phyloP scores from a whole-genome alignment of 2,329 filamentous ascomycete genomes.

The Penicillium occitanis region DNA sequence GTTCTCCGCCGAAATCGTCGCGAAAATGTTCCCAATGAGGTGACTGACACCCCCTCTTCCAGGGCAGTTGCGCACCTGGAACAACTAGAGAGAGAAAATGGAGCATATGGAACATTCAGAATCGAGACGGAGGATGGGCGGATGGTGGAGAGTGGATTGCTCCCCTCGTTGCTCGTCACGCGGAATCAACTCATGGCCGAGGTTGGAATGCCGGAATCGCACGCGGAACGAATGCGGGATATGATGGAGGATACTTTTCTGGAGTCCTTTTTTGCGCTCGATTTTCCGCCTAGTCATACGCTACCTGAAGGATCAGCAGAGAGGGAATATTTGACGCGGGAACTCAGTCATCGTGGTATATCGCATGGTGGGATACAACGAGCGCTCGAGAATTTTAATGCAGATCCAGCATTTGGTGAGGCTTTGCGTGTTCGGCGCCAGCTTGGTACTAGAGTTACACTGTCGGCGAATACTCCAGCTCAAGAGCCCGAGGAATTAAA shows the following conservation, averaged over 20 bases:
- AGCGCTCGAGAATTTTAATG: constrained; percentile 41
- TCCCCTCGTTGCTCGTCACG: constrained; percentile 45
- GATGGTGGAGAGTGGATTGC: constrained; percentile 42
- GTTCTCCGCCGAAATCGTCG: constrained; percentile 38
- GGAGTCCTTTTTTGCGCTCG: constrained; percentile 44
- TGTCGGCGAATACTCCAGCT: constrained; percentile 28
- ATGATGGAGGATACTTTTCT: constrained; percentile 48
- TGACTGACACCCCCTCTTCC: constrained; percentile 35
- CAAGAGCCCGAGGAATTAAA: constrained; percentile 25
- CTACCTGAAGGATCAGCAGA: constrained; percentile 36
- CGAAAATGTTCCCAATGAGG: constrained; percentile 29
- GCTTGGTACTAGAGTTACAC: constrained; percentile 40
- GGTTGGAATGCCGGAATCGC: constrained; percentile 38
- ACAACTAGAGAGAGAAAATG: constrained; percentile 41
- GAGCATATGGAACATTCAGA: constrained; percentile 44
- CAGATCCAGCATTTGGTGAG: constrained; percentile 41
- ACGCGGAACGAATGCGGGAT: constrained; percentile 43
- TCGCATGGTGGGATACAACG: constrained; percentile 39
- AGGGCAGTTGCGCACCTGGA: constrained; percentile 42
- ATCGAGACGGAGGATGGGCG: constrained; percentile 45
- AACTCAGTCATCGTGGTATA: constrained; percentile 42
- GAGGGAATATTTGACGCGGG: constrained; percentile 38
- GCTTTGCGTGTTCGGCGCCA: constrained; percentile 39
- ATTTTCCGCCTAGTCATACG: constrained; percentile 40
- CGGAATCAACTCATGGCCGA: constrained; percentile 45